Evolutionary conservation across 305 asterid genomes (phyloP).

Genomic region (Euphrasia arctica): DNA sequence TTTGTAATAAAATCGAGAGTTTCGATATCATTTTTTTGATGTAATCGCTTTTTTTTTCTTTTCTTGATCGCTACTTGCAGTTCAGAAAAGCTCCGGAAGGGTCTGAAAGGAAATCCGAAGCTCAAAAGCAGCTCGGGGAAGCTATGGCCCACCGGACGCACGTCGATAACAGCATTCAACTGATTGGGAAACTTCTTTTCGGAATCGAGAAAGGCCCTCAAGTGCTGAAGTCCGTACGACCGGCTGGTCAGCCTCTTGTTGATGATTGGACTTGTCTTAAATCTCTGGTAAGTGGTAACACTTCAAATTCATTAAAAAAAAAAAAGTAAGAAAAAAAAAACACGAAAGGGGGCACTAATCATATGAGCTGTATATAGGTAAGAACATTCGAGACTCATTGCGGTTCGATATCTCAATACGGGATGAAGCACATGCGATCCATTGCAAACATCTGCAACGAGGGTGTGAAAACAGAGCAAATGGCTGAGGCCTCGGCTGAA

Average conservation of each 20-base stretch:
- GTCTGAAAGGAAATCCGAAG: constrained; percentile 63
- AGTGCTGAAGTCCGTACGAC: constrained; percentile 52
- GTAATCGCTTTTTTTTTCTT: too few species aligned
- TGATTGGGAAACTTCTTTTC: constrained; percentile 76
- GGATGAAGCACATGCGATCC: constrained; percentile 96
- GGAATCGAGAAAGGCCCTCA: constrained; percentile 67
- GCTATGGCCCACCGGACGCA: constrained; percentile 79
- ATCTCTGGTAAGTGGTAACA: constrained; percentile 81
- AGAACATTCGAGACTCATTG: constrained; percentile 73
- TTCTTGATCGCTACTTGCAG: constrained; percentile 44
- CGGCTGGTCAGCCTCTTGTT: constrained; percentile 80
- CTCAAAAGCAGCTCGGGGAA: constrained; percentile 79
- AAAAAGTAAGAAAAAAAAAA: not conserved
- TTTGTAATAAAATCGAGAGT: not conserved
- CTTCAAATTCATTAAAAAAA: constrained; percentile 1
- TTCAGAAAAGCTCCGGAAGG: constrained; percentile 83
- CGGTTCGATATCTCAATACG: constrained; percentile 89
- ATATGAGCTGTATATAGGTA: constrained; percentile 40
- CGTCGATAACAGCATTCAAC: constrained; percentile 61
- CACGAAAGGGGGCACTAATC: not conserved
- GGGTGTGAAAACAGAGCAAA: constrained; percentile 59
- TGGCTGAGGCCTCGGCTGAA: constrained; percentile 84
- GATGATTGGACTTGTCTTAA: constrained; percentile 92
- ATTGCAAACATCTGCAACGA: constrained; percentile 88
- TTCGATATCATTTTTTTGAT: not conserved